Conservation (phyloP, 1,284 basidiomycete genomes). For the Malassezia obtusa region DNA sequence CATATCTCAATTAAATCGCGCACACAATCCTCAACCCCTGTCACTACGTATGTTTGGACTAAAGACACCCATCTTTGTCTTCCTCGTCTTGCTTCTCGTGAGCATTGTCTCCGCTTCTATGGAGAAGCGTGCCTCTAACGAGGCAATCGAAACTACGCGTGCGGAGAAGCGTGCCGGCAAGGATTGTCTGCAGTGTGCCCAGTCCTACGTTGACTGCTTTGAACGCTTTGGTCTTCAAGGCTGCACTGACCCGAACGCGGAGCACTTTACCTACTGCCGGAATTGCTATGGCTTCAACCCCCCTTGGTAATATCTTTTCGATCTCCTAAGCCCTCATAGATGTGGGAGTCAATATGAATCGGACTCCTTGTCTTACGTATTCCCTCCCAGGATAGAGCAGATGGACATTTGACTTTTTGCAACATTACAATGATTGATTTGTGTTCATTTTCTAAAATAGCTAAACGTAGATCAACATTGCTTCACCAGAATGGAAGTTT, state of each 20-base stretch:
- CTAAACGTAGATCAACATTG: no score
- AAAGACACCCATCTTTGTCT: neutral
- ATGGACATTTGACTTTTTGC: no score
- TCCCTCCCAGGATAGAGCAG: no score
- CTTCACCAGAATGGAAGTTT: no score
- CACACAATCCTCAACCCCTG: no score
- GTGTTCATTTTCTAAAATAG: no score
- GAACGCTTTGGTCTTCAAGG: conserved; percentile 4
- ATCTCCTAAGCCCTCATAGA: neutral
- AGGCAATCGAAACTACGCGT: neutral
- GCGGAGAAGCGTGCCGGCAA: neutral
- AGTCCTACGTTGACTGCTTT: conserved; percentile 18
- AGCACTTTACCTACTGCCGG: conserved; percentile 16
- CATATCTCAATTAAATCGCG: no score
- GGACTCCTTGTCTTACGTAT: no score
- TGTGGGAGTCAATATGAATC: neutral
- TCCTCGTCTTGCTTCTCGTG: neutral
- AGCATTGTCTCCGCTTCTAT: neutral
- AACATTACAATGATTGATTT: no score
- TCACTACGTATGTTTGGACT: neutral
- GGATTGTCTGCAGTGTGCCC: conserved; percentile 3
- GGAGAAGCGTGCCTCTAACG: neutral
- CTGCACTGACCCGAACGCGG: conserved; percentile 13
- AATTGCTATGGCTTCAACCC: conserved; percentile 13
- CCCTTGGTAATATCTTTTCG: conserved; percentile 7